phyloP scores from a whole-genome alignment of 1,284 basidiomycete genomes.

The Bondarzewia mesenterica region DNA sequence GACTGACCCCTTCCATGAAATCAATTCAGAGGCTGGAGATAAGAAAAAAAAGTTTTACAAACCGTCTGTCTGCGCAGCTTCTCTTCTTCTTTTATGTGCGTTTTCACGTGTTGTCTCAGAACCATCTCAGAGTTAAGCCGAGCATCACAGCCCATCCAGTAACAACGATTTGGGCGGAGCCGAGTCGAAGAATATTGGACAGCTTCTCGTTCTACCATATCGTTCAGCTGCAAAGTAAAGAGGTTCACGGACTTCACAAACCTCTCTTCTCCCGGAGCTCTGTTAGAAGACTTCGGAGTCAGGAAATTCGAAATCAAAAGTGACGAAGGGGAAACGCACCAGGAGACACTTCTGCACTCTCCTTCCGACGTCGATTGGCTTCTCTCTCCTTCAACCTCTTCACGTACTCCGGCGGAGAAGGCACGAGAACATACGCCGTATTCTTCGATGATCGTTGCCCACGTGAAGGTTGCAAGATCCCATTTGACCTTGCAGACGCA shows the following conservation, averaged over 20 bases:
- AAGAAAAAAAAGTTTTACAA: background rate
- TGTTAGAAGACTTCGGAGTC: background rate
- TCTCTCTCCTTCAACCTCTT: conserved; percentile 11
- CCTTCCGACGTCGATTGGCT: conserved; percentile 8
- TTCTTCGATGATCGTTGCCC: background rate
- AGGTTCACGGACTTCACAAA: background rate
- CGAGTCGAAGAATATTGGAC: background rate
- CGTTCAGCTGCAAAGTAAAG: background rate
- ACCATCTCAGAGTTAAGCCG: conserved; percentile 44
- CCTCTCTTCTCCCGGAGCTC: background rate
- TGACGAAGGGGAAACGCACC: background rate
- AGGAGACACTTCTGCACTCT: conserved; percentile 5
- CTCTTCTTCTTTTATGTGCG: conserved; percentile 31
- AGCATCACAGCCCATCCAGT: conserved; percentile 50
- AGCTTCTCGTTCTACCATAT: background rate
- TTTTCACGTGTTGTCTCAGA: conserved; percentile 41
- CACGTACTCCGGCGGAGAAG: conserved; percentile 20
- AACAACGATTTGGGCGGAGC: conserved; percentile 26
- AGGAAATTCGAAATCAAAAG: background rate
- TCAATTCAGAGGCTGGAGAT: background rate
- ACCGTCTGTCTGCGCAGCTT: conserved; percentile 16
- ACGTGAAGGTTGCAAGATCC: background rate
- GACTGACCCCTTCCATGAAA: background rate
- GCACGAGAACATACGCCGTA: conserved; percentile 12
- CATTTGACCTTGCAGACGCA: background rate